Base-by-base conservation (phyloP, 805 yeast species). In the Kuraishia capsulata region DNA sequence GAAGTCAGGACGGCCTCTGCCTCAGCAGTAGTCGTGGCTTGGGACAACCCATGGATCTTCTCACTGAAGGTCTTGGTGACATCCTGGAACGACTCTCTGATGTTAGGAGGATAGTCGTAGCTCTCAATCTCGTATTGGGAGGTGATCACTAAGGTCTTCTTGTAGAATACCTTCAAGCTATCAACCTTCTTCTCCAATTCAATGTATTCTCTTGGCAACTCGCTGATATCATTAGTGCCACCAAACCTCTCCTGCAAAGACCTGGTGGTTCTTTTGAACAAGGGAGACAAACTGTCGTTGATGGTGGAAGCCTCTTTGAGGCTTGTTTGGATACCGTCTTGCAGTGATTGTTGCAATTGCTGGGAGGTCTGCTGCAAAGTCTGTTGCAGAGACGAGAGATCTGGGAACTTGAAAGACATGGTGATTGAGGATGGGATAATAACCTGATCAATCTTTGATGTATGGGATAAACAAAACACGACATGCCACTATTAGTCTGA, bases 81-180 rank as follows among this genome's bases (percentile, higher is more conserved):
- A 47, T 81, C 80, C 35, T 64, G 63, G 19, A 76, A 65, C 33
- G 83, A 75, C 48, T 84, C 90, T 44, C 71, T 70, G 44, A 83
- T 58, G 54, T 81, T 81, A 39, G 92, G 90, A 20, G 95, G 95
- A 50, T 81, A 83, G 55, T 84, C 95, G 54, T 84, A 84, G 36
- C 83, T 73, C 48, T 81, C 82, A 44, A 81, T 75, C 50, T 73
- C 86, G 52, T 76, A 84, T 31, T 88, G 84, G 36, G 65, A 67
- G 4, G 81, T 69, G 39, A 75, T 70, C 4, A 61, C 45, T n/a
- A 73, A 49, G 10, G 71, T 50, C 50, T 69, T 67, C 47, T 65
- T 76, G 60, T 80, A 78, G 42, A 78, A 71, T 36, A 65, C 67
- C 54, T 76, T 75, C 47, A 82, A 62, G 37, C 75, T 66, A 54